A percentile compares a stretch with the other conserved stretches of the same genome.
These are phyloP conservation scores for Aureobasidium namibiae DNA, from an alignment of 2,329 filamentous ascomycete species.

Conservation along the genomic window DNA sequence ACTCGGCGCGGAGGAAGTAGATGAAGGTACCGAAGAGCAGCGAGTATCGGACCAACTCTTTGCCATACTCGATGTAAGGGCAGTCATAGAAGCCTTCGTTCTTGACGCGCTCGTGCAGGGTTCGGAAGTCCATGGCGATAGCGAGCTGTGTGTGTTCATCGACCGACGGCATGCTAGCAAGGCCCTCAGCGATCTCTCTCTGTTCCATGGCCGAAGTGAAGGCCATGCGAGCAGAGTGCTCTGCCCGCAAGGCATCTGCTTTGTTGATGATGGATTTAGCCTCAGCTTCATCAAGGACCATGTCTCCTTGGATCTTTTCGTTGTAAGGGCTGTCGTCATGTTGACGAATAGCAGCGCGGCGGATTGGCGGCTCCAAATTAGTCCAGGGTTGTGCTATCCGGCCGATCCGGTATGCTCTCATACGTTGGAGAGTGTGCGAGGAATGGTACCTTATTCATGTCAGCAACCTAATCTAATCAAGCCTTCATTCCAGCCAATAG, in stretches of 20 bases:
- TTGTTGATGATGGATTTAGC: constrained; percentile 1
- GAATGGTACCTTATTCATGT: constrained; percentile 47
- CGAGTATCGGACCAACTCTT: constrained; percentile 49
- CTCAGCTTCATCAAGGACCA: constrained; percentile 2
- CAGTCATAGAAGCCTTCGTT: constrained; percentile 53
- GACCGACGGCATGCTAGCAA: constrained; percentile 41
- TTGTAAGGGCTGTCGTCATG: background rate
- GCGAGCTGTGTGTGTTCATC: constrained; percentile 46
- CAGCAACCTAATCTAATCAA: background rate
- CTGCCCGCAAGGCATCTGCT: background rate
- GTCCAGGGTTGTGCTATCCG: constrained; percentile 47
- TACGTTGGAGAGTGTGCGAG: constrained; percentile 43
- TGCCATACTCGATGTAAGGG: constrained; percentile 50
- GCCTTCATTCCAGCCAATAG: background rate
- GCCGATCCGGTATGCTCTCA: constrained; percentile 55
- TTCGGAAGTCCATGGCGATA: constrained; percentile 49
- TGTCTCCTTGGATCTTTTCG: constrained; percentile 9
- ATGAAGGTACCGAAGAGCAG: constrained; percentile 44
- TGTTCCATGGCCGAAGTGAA: constrained; percentile 29
- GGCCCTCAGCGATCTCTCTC: constrained; percentile 31
- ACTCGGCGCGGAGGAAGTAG: constrained; percentile 38
- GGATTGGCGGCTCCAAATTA: constrained; percentile 53
- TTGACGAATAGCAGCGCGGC: constrained; percentile 5
- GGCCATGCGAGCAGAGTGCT: constrained; percentile 19
- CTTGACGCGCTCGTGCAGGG: constrained; percentile 47